Base-by-base conservation (phyloP, 2,329 filamentous ascomycete genomes). In the Didymella lethalis region DNA sequence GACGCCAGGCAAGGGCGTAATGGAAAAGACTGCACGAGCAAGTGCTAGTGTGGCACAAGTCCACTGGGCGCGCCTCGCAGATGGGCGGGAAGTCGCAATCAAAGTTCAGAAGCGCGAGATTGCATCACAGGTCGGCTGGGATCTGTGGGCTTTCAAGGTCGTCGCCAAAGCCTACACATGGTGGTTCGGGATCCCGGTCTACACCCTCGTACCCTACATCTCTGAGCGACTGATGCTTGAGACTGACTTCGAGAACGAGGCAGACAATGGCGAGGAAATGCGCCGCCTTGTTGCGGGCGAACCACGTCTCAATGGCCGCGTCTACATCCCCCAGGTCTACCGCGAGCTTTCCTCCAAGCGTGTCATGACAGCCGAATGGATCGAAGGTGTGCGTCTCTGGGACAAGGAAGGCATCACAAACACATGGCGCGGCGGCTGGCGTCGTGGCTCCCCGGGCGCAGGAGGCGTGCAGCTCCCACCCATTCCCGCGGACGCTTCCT, bases 61-160 rank as follows among this genome's bases (percentile, higher is more conserved):
- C 2, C 95, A 98, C 75, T 97, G 94, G 93, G 95, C 95, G 7
- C 83, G 89, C 60, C 77, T 98, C 56, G 79, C 87, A 3, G 94
- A 98, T 79, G 95, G 95, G 0, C 84, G 92, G 47, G 93, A 97
- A 81, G 91, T 98, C 23, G 95, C 95, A 2, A 86, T 99, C 74
- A 99, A 99, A 81, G 89, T 99, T 4, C 95, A 99, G 82, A 99
- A 98, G 81, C 86, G 89, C 49, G 94, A 97, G 82, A 98, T 99
- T 74, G 88, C 86, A 20, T 88, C 90, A 73, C 95, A 98, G 79
- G 91, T 97, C 36, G 88, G 88, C 4, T 97, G 93, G 93, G 95
- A 99, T 82, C 77, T 99, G 51, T 97, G 93, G 93, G 90, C 93
- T 2, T 97, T 97, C 82, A 93, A 93, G 85, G 90, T 93, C 11